Evolutionary conservation across 2,329 filamentous ascomycete species (phyloP).

Genomic region (Aspergillus sp.): DNA sequence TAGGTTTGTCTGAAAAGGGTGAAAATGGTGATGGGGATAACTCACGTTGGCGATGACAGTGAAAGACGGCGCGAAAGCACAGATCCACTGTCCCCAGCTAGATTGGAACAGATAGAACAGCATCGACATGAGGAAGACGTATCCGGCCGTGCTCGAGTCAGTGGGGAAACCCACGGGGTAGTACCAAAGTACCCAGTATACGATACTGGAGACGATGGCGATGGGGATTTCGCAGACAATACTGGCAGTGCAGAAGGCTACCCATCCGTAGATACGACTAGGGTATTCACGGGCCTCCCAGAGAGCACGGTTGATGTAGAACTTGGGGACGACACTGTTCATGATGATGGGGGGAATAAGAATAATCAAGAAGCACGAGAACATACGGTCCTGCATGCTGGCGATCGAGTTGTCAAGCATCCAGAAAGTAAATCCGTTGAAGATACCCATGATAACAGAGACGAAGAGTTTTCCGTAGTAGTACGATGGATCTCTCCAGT

Average conservation of each 20-base stretch:
- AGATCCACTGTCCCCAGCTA: slow-evolving; percentile 80
- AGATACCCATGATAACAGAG: slow-evolving; percentile 65
- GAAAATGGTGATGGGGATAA: too few relatives aligned
- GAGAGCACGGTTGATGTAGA: slow-evolving; percentile 66
- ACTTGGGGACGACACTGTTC: slow-evolving; percentile 72
- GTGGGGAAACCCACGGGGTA: slow-evolving; percentile 67
- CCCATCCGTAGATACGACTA: slow-evolving; percentile 71
- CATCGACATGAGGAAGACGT: slow-evolving; percentile 72
- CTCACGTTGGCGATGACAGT: slow-evolving; percentile 73
- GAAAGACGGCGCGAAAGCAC: slow-evolving; percentile 73
- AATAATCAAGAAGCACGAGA: slow-evolving; percentile 64
- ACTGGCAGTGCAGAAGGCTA: slow-evolving; percentile 70
- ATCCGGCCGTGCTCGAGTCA: slow-evolving; percentile 62
- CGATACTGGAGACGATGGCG: slow-evolving; percentile 57
- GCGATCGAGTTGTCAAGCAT: slow-evolving; percentile 60
- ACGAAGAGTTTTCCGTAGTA: slow-evolving; percentile 73
- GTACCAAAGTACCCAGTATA: slow-evolving; percentile 76
- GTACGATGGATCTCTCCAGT: slow-evolving; percentile 74
- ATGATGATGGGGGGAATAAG: slow-evolving; percentile 66
- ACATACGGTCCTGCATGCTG: slow-evolving; percentile 74
- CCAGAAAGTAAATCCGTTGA: slow-evolving; percentile 78
- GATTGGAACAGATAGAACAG: slow-evolving; percentile 73
- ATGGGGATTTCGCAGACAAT: slow-evolving; percentile 69
- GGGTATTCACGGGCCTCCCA: slow-evolving; percentile 72
- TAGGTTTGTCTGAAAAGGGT: slow-evolving; percentile 2